Base-by-base conservation (phyloP, 108 stramenopile genomes). In the Pseudonitzschia delicatissima region DNA sequence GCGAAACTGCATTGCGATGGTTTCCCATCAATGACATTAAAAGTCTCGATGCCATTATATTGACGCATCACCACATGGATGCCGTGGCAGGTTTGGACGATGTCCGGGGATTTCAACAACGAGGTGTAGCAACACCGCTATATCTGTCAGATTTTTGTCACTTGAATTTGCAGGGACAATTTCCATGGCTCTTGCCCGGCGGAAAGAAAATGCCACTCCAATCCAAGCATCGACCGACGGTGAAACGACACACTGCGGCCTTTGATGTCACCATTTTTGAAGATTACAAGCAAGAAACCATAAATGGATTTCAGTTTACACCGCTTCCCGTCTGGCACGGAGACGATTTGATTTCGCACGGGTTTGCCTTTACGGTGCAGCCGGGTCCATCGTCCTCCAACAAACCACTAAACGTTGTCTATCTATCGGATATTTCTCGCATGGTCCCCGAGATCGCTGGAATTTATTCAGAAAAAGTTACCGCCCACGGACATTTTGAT, bases 301-400 rank as follows among this genome's bases (percentile, higher is more conserved):
- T 21, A 17, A 32, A 21, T 13, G 87, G 83, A 27, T 58, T 94
- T 0, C 31, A 70, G n/a, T 85, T 94, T 66, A 80, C 75, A 6
- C 90, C 93, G 15, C 68, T 94, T 25, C 93, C 93, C 35, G 87
- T 94, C 0, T 82, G 79, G 82, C 93, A 94, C 67, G 93, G 93
- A 2, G 90, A 86, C 67, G 93, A 94, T 67, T 76, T 90, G 60
- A 70, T 87, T 29, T 82, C 82, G 39, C 74, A 80, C 71, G 93
- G 93, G 0, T 94, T 83, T 77, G 79, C 88, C 32, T 94, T 94
- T 79, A 77, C 88, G 26, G 50, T 92, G 35, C 52, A 79, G n/a
- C 33, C 29, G 15, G 6, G 20, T 3, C 18, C 57, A 6, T 36
- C 57, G 0, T n/a, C 15, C 3, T 23, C 50, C 8, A 28, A 25